A percentile compares a stretch with the other conserved stretches of the same genome.
phyloP scores from a whole-genome alignment of 805 yeast genomes.

The Zygosaccharomyces siamensis region DNA sequence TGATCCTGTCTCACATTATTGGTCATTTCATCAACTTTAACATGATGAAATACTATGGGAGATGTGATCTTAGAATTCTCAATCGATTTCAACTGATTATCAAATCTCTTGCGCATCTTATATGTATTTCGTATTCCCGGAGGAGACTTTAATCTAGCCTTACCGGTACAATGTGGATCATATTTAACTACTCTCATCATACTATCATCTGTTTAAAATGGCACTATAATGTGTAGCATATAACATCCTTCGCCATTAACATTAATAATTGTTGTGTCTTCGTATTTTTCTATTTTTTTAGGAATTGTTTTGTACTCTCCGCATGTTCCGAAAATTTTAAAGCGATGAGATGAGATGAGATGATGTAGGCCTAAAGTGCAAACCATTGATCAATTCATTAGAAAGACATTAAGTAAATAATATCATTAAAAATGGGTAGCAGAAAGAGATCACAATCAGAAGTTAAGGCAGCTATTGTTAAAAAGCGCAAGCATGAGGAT shows the following conservation, averaged over 20 bases:
- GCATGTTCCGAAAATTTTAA: conserved; percentile 5
- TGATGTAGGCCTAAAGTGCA: not conserved
- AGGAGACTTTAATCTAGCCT: not conserved
- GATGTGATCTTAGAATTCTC: not conserved
- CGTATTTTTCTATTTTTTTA: not conserved
- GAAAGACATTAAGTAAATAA: not conserved
- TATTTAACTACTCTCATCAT: conserved; percentile 13
- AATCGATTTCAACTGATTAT: not conserved
- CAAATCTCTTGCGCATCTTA: conserved; percentile 1
- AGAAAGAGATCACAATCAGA: conserved; percentile 27
- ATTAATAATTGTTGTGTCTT: not conserved
- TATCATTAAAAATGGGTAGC: conserved; percentile 22
- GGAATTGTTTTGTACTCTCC: not conserved
- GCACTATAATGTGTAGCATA: not conserved
- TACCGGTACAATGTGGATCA: conserved; percentile 11
- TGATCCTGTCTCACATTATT: not conserved
- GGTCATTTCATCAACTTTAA: conserved; percentile 5
- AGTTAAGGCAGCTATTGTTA: conserved; percentile 29
- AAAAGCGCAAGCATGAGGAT: conserved; percentile 32
- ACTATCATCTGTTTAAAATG: not conserved
- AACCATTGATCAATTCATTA: not conserved
- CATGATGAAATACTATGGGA: conserved; percentile 12
- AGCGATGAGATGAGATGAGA: conserved; percentile 5
- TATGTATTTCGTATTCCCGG: not conserved
- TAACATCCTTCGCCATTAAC: not conserved